Conservation (phyloP, 1,284 basidiomycete species). For the Apiotrichum mycotoxinovorans region DNA sequence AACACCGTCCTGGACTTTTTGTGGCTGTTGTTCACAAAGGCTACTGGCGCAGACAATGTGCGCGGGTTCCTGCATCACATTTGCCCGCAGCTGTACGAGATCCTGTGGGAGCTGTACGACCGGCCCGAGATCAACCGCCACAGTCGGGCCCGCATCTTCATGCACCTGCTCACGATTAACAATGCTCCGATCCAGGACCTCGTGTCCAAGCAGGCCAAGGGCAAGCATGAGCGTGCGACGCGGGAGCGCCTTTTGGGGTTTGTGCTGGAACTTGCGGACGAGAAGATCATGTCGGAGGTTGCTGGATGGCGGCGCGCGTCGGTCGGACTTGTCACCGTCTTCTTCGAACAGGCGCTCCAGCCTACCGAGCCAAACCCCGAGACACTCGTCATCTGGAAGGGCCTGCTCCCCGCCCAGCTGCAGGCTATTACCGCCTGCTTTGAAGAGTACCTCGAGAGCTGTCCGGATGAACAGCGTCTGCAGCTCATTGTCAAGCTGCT, state of each 20-base stretch:
- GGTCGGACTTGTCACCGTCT: constrained; percentile 29
- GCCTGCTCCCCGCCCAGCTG: constrained; percentile 31
- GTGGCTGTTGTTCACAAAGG: constrained; percentile 38
- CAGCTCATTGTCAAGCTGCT: constrained; percentile 25
- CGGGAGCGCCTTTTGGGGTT: constrained; percentile 35
- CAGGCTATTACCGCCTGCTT: constrained; percentile 34
- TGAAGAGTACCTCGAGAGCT: constrained; percentile 34
- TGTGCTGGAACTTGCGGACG: constrained; percentile 35
- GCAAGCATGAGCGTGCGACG: constrained; percentile 1
- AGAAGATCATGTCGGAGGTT: constrained; percentile 21
- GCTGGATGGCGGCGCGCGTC: constrained; percentile 25
- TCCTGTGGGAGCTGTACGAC: constrained; percentile 36
- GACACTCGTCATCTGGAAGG: constrained; percentile 26
- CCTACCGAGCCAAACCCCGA: constrained; percentile 25
- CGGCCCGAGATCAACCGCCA: constrained; percentile 17
- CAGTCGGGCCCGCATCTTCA: constrained; percentile 27
- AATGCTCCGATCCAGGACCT: constrained; percentile 27
- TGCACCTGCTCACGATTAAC: constrained; percentile 37
- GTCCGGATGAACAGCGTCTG: constrained; percentile 37
- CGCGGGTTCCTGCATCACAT: constrained; percentile 35
- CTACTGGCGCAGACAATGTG: constrained; percentile 23
- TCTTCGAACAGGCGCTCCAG: constrained; percentile 29
- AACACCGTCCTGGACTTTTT: constrained; percentile 37
- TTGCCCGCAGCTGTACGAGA: constrained; percentile 19
- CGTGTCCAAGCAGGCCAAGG: constrained; percentile 3